Evolutionary conservation across 441 rosid genomes (phyloP).

Genomic region (Populus hybrid): DNA sequence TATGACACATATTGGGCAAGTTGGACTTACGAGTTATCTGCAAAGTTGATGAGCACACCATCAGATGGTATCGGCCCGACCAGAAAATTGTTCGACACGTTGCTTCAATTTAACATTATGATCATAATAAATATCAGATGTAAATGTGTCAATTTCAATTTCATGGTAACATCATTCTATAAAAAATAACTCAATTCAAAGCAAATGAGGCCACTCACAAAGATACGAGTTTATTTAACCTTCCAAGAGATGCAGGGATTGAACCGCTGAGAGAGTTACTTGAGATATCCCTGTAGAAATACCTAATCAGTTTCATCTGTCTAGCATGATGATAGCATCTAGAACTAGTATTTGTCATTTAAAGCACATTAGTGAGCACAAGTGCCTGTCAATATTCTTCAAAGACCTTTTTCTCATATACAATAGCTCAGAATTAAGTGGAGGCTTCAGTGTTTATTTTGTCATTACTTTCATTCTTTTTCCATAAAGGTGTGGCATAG

Average conservation of each 20-base stretch:
- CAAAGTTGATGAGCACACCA: slow-evolving; percentile 59
- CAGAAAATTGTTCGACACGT: slow-evolving; percentile 88
- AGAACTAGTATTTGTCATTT: not conserved
- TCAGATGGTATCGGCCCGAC: slow-evolving; percentile 78
- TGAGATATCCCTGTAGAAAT: slow-evolving; percentile 65
- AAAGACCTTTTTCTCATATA: not conserved
- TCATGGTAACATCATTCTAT: not conserved
- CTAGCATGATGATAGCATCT: not conserved
- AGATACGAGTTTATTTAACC: slow-evolving; percentile 49
- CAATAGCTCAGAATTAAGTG: not conserved
- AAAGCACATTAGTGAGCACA: not conserved
- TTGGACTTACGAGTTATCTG: slow-evolving; percentile 70
- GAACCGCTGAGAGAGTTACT: slow-evolving; percentile 73
- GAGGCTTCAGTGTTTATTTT: not conserved
- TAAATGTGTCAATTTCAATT: slow-evolving; percentile 1
- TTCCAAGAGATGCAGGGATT: slow-evolving; percentile 80
- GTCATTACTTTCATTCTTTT: not conserved
- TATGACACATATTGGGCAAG: slow-evolving; percentile 8
- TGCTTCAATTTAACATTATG: slow-evolving; percentile 44
- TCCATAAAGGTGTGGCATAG: not conserved
- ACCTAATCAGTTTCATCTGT: not conserved
- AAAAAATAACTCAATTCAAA: slow-evolving; percentile 13
- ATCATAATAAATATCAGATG: slow-evolving; percentile 14
- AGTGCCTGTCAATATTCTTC: not conserved
- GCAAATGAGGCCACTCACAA: slow-evolving; percentile 58